Percentiles rank a stretch among this genome's conserved stretches.
Evolutionary conservation across 2,329 filamentous ascomycete species (phyloP).

Genomic region (Cercospora zeae-maydis): DNA sequence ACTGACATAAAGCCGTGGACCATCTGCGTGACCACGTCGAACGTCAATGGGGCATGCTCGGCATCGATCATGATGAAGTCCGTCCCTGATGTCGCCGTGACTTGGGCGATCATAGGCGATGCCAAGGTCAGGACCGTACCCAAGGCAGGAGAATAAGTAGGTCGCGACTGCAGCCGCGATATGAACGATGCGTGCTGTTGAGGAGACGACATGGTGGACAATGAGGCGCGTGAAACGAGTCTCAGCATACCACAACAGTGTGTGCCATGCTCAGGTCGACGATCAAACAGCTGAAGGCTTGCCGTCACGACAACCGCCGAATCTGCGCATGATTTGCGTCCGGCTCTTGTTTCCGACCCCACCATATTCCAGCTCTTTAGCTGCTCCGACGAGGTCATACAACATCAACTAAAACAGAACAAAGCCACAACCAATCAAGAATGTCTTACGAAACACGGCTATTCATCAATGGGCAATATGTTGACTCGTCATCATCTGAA

Average conservation of each 20-base stretch:
- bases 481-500: neutral
- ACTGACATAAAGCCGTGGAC: neutral
- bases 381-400: neutral
- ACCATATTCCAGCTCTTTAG: neutral
- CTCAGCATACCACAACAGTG: neutral
- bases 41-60: neutral
- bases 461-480: neutral
- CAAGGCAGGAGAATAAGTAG: neutral
- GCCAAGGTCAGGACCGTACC: neutral
- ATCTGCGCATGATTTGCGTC: neutral
- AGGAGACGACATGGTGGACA: neutral
- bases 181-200: neutral
- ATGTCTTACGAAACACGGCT: neutral
- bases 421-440: neutral
- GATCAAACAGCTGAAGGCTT: neutral
- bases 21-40: neutral
- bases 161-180: neutral
- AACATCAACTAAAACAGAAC: neutral
- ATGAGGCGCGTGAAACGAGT: neutral
- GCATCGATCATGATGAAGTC: neutral
- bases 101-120: neutral
- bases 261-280: neutral
- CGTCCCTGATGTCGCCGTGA: neutral
- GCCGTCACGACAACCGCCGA: neutral
- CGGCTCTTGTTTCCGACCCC: neutral